Evolutionary conservation across 1,284 basidiomycete genomes (phyloP).

Genomic region (Moesziomyces aphidis): DNA sequence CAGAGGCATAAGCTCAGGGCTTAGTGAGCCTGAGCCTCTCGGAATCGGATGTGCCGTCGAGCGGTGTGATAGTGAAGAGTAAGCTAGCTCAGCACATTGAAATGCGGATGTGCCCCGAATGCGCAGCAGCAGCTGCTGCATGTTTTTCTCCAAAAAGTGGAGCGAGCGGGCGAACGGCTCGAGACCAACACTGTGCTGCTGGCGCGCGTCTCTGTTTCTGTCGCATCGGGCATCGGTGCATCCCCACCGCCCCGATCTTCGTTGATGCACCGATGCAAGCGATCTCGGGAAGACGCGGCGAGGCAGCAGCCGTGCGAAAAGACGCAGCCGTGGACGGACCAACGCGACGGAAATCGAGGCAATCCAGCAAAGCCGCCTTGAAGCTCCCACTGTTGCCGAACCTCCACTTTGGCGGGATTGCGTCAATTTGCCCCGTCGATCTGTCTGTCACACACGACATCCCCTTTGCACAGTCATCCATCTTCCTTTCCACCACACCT

Average conservation of each 20-base stretch:
- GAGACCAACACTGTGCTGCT: neutral
- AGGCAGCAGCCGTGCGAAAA: no score
- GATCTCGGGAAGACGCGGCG: no score
- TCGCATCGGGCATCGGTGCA: neutral
- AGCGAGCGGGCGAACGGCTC: neutral
- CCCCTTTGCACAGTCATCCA: slow-evolving; percentile 11
- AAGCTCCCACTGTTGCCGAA: no score
- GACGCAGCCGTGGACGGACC: no score
- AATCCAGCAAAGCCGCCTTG: neutral
- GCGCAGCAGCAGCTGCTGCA: neutral
- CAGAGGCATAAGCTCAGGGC: neutral
- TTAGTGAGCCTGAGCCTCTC: neutral
- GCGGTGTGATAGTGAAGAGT: no score
- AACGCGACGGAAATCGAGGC: slow-evolving; percentile 19
- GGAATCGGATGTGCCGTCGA: no score
- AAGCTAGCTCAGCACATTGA: no score
- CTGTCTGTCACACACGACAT: slow-evolving; percentile 30
- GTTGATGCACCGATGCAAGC: no score
- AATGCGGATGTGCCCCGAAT: no score
- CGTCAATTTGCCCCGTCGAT: neutral
- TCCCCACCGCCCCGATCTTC: neutral
- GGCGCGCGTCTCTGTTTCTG: neutral
- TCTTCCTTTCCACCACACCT: neutral
- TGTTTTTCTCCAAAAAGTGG: neutral
- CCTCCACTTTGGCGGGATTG: slow-evolving; percentile 8